Percentiles rank a stretch among this genome's conserved stretches.
phyloP scores from a whole-genome alignment of 768 basidiomycete genomes.

The Phlebiopsis flavidoalba region DNA sequence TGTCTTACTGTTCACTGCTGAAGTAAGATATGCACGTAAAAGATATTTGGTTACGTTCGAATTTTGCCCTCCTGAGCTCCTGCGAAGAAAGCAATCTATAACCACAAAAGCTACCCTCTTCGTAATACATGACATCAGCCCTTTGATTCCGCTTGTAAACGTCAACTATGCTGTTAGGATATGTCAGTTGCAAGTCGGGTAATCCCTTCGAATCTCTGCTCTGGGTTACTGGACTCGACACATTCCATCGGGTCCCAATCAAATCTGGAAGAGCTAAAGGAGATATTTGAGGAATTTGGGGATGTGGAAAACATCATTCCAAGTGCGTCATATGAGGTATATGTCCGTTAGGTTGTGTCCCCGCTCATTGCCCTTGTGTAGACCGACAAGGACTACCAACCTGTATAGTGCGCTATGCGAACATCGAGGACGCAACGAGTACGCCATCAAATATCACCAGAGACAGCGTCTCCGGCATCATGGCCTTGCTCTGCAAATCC shows the following conservation, averaged over 20 bases:
- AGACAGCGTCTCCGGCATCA: background rate
- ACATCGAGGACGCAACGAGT: background rate
- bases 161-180: constrained; percentile 1
- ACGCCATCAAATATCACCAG: background rate
- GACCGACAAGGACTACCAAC: background rate
- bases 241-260: background rate
- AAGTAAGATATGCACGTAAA: background rate
- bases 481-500: background rate
- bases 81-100: background rate
- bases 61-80: background rate
- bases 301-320: constrained; percentile 2
- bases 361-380: background rate
- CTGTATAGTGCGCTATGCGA: background rate
- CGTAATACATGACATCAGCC: background rate
- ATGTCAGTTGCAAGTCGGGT: background rate
- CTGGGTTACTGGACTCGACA: background rate
- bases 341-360: background rate
- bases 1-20: background rate
- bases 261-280: background rate
- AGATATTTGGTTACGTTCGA: background rate
- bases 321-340: background rate
- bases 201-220: background rate
- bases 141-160: no score
- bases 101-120: background rate
- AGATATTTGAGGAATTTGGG: background rate